A percentile compares a stretch with the other conserved stretches of the same genome.
These are phyloP conservation scores for Cylindrotheca closterium DNA, from an alignment of 108 stramenopile species.

Conservation along the genomic window DNA sequence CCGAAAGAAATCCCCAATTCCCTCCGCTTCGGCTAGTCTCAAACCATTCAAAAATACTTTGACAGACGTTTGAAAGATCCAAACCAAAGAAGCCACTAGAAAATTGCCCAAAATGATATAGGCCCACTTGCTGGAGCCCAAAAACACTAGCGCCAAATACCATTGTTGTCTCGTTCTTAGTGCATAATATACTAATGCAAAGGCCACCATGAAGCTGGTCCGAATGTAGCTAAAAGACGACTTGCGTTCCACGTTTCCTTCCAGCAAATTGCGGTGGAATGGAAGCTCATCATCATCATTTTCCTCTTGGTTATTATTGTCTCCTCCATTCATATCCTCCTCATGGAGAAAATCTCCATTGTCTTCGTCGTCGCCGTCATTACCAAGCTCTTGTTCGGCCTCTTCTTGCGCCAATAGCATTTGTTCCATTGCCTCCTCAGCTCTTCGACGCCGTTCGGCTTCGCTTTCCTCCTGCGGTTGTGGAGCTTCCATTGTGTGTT, in stretches of 20 bases:
- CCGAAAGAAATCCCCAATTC: slow-evolving; percentile 87
- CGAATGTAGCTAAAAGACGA: slow-evolving; percentile 33
- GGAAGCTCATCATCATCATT: neutral
- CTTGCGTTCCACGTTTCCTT: slow-evolving; percentile 1
- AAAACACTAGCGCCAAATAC: slow-evolving; percentile 91
- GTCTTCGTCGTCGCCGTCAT: slow-evolving; percentile 1
- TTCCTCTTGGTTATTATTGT: slow-evolving; percentile 1
- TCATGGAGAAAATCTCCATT: neutral
- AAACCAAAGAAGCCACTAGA: slow-evolving; percentile 57
- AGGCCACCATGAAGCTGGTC: slow-evolving; percentile 54
- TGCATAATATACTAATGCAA: slow-evolving; percentile 63
- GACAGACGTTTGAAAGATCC: slow-evolving; percentile 53
- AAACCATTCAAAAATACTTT: slow-evolving; percentile 80
- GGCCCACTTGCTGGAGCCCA: slow-evolving; percentile 86
- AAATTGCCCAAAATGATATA: slow-evolving; percentile 88
- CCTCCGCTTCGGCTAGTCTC: slow-evolving; percentile 88
- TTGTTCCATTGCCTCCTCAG: slow-evolving; percentile 32
- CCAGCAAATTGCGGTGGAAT: neutral
- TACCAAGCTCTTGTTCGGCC: slow-evolving; percentile 6
- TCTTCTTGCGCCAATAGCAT: slow-evolving; percentile 39
- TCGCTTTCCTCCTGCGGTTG: slow-evolving; percentile 1
- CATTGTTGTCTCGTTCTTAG: slow-evolving; percentile 87
- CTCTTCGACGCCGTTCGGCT: slow-evolving; percentile 21
- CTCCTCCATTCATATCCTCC: slow-evolving; percentile 1
- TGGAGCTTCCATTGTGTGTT: slow-evolving; percentile 7